These are phyloP conservation scores for Aureobasidium mangrovei DNA, from an alignment of 2,329 filamentous ascomycete genomes.

Conservation along the genomic window DNA sequence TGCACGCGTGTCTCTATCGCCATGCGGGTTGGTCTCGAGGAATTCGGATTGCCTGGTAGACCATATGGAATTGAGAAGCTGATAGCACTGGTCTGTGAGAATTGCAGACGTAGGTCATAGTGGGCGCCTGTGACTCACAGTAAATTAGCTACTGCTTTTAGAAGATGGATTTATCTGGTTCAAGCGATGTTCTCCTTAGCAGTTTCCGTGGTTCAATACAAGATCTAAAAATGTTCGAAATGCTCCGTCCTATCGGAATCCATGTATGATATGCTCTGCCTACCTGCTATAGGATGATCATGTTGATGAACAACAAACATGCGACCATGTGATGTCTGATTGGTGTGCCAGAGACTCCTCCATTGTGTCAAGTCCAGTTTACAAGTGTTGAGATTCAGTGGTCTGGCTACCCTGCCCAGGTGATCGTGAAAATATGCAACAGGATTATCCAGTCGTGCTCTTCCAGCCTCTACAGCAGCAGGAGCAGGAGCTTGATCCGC, in stretches of 20 bases:
- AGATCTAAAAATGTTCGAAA: too few species aligned
- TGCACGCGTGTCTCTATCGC: conserved; percentile 39
- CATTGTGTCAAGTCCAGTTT: conserved; percentile 37
- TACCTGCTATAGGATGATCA: conserved; percentile 59
- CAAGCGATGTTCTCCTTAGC: too few species aligned
- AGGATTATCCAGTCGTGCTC: conserved; percentile 40
- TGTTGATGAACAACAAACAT: conserved; percentile 64
- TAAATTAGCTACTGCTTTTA: too few species aligned
- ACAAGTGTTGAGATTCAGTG: conserved; percentile 19
- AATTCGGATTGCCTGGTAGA: conserved; percentile 35
- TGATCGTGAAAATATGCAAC: conserved; percentile 39
- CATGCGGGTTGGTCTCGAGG: conserved; percentile 31
- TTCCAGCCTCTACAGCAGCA: conserved; percentile 45
- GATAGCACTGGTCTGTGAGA: conserved; percentile 56
- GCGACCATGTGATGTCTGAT: conserved; percentile 36
- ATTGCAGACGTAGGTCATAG: conserved; percentile 60
- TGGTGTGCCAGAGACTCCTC: conserved; percentile 39
- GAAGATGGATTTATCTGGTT: too few species aligned
- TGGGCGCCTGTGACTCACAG: conserved; percentile 22
- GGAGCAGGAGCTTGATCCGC: conserved; percentile 15
- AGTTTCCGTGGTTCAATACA: too few species aligned
- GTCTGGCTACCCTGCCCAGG: conserved; percentile 27
- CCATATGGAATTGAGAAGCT: conserved; percentile 45
- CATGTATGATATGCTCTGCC: conserved; percentile 32
- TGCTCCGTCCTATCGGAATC: too few species aligned